Percentiles rank a stretch among this genome's conserved stretches.
Evolutionary conservation across 2,329 filamentous ascomycete species (phyloP).

Genomic region (Macrophomina phaseolina): DNA sequence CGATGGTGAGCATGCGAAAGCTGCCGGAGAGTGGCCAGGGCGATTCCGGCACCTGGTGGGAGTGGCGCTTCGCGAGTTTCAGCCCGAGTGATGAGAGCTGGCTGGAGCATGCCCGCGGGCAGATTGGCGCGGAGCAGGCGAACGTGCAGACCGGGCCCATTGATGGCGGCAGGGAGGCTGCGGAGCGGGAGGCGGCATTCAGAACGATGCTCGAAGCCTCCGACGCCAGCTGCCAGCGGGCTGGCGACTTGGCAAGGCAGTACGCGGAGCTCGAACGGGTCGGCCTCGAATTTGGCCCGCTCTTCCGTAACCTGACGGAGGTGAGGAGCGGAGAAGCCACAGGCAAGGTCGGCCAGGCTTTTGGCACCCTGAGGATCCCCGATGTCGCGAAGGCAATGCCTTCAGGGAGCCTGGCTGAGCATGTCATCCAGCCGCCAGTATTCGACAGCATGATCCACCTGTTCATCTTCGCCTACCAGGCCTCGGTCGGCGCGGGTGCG

Average conservation of each 20-base stretch:
- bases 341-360: background rate
- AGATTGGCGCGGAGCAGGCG: background rate
- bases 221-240: background rate
- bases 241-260: background rate
- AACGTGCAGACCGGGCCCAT: background rate
- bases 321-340: background rate
- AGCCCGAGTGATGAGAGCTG: background rate
- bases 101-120: background rate
- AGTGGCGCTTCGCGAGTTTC: background rate
- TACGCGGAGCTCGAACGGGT: background rate
- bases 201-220: background rate
- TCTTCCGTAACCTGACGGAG: background rate
- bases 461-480: slow-evolving; percentile 1
- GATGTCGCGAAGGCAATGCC: background rate
- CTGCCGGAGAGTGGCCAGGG: background rate
- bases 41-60: background rate
- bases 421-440: slow-evolving; percentile 3
- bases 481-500: background rate
- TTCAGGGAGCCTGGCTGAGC: no score
- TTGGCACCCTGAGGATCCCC: background rate
- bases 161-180: background rate
- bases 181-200: background rate
- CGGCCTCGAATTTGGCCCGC: background rate
- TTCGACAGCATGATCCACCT: slow-evolving; percentile 6
- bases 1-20: background rate